phyloP scores from a whole-genome alignment of 495 filamentous ascomycete genomes.

The Aspergillus haitiensis region DNA sequence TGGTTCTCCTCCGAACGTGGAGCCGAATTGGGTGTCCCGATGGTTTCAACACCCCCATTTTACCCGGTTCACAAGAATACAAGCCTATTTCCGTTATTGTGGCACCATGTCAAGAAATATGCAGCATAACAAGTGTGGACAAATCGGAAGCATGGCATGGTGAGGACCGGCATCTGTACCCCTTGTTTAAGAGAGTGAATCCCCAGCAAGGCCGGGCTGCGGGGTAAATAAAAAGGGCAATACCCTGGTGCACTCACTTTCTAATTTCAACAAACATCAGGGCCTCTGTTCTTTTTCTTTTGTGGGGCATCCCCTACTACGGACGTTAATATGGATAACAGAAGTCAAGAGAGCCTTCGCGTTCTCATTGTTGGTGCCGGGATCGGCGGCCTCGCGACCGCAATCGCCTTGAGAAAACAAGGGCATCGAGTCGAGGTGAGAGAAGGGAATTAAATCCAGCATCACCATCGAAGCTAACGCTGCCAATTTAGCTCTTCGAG shows the following conservation, averaged over 20 bases:
- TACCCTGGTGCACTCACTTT: not conserved
- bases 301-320: too few relatives aligned
- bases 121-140: not conserved
- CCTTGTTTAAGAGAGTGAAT: too few relatives aligned
- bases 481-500: slow-evolving; percentile 49
- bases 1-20: slow-evolving; percentile 29
- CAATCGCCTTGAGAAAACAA: slow-evolving; percentile 52
- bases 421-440: slow-evolving; percentile 55
- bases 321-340: slow-evolving; percentile 11
- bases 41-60: slow-evolving; percentile 14
- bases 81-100: not conserved
- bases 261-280: too few relatives aligned
- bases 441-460: not conserved
- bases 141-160: not conserved
- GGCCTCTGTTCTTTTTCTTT: too few relatives aligned
- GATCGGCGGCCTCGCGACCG: slow-evolving; percentile 55
- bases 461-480: not conserved
- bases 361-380: slow-evolving; percentile 58
- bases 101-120: not conserved
- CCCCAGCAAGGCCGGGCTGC: not conserved
- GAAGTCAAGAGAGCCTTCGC: slow-evolving; percentile 25
- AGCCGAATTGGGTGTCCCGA: slow-evolving; percentile 33
- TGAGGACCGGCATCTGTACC: not conserved
- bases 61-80: not conserved
- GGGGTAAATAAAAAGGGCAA: slow-evolving; percentile 1